These are phyloP conservation scores for Chaetomium olivaceum DNA, from an alignment of 2,329 filamentous ascomycete species.

Conservation along the genomic window DNA sequence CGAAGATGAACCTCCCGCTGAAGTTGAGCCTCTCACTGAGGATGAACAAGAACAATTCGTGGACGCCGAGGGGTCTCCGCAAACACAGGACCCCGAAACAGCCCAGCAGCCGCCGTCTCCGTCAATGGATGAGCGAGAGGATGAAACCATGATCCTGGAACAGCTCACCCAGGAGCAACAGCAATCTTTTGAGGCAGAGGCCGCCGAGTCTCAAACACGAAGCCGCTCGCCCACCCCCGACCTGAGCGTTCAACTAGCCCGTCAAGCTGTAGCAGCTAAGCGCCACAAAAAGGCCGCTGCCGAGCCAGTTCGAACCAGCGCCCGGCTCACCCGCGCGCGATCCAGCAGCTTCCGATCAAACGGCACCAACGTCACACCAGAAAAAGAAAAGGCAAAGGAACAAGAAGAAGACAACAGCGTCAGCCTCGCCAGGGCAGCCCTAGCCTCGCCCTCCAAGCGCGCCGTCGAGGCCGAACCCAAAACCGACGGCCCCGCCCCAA, in stretches of 20 bases:
- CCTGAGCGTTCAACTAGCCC: conserved; percentile 34
- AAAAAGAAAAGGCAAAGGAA: conserved; percentile 31
- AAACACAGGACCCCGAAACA: neutral
- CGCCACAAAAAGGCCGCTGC: conserved; percentile 22
- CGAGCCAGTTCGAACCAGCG: conserved; percentile 29
- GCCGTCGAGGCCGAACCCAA: conserved; percentile 9
- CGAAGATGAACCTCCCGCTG: neutral
- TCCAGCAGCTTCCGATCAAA: conserved; percentile 35
- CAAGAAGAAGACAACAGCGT: conserved; percentile 35
- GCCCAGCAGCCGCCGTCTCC: neutral
- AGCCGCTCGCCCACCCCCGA: conserved; percentile 26
- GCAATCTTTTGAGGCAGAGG: neutral
- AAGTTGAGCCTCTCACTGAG: neutral
- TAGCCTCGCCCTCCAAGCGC: conserved; percentile 35
- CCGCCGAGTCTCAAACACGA: neutral
- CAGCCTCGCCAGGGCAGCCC: conserved; percentile 37
- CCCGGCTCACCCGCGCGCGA: conserved; percentile 33
- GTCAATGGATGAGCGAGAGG: conserved; percentile 9
- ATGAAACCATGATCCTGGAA: conserved; percentile 15
- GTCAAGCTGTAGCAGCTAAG: conserved; percentile 28
- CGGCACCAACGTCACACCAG: conserved; percentile 30
- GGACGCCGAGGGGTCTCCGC: neutral
- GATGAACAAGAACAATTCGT: neutral
- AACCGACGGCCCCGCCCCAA: neutral
- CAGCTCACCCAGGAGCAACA: conserved; percentile 22